These are phyloP conservation scores for Fusarium sp. DNA, from an alignment of 2,329 filamentous ascomycete genomes.

Conservation along the genomic window DNA sequence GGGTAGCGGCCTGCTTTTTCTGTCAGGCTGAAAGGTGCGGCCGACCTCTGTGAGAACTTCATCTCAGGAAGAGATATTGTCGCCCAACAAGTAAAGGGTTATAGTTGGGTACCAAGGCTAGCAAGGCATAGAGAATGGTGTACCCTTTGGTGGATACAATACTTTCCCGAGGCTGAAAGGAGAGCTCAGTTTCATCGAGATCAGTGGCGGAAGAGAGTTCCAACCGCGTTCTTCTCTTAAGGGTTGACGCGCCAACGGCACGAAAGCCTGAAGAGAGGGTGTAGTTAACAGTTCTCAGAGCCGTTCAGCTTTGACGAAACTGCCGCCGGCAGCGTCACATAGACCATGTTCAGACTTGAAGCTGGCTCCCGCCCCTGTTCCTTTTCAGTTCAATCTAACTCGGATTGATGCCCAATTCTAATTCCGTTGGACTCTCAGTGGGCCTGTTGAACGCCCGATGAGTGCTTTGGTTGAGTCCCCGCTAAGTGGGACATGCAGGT, in stretches of 20 bases:
- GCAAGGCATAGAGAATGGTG: not conserved
- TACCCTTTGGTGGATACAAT: not conserved
- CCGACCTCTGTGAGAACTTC: not conserved
- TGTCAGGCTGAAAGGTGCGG: not conserved
- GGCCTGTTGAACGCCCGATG: not conserved
- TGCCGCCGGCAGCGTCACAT: not conserved
- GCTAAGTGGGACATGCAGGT: not conserved
- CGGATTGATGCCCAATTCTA: not conserved
- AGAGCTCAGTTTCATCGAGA: not conserved
- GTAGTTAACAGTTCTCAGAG: not conserved
- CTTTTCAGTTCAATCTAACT: no score
- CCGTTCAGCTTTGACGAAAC: not conserved
- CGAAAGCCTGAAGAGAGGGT: not conserved
- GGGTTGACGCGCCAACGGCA: not conserved
- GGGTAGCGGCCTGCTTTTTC: not conserved
- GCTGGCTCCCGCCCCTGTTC: not conserved
- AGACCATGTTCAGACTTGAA: not conserved
- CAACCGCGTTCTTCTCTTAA: not conserved
- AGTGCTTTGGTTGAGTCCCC: not conserved
- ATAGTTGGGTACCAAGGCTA: not conserved
- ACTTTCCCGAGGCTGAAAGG: not conserved
- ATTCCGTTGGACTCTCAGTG: not conserved
- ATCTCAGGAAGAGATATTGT: not conserved
- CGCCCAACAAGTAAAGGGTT: not conserved
- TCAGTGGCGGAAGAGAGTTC: not conserved